Percentiles rank a stretch among this genome's conserved stretches.
Evolutionary conservation across 768 basidiomycete species (phyloP).

Genomic region (Suillus subluteus): DNA sequence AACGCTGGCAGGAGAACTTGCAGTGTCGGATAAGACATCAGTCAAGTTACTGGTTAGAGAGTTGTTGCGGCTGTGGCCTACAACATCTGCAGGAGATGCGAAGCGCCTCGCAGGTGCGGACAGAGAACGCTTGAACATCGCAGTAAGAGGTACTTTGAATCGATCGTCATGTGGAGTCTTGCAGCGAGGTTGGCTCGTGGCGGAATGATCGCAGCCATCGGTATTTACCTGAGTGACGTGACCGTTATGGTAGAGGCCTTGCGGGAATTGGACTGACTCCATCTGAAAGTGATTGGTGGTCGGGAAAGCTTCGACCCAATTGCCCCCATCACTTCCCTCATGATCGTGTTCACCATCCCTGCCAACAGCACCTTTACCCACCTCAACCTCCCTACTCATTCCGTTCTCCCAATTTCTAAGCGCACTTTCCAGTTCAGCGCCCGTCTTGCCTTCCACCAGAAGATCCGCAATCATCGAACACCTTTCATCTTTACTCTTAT

Average conservation of each 20-base stretch:
- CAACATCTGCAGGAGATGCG: constrained; percentile 14
- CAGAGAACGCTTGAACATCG: constrained; percentile 67
- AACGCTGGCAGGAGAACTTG: constrained; percentile 21
- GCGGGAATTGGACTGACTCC: constrained; percentile 5
- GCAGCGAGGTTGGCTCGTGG: constrained; percentile 25
- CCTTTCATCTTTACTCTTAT: constrained; percentile 50
- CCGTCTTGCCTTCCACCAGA: constrained; percentile 68
- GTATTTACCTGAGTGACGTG: constrained; percentile 2
- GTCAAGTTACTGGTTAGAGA: constrained; percentile 35
- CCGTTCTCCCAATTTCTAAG: constrained; percentile 52
- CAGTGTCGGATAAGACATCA: constrained; percentile 34
- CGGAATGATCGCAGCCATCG: constrained; percentile 11
- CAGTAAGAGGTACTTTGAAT: constrained; percentile 56
- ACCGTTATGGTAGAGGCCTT: not conserved
- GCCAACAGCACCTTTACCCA: constrained; percentile 15
- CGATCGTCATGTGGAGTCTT: constrained; percentile 36
- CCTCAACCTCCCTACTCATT: constrained; percentile 10
- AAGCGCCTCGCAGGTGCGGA: constrained; percentile 52
- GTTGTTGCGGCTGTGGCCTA: constrained; percentile 24
- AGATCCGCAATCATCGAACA: constrained; percentile 69
- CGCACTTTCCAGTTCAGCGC: constrained; percentile 61
- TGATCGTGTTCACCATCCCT: constrained; percentile 10
- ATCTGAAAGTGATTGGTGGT: constrained; percentile 15
- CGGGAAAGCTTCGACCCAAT: constrained; percentile 19
- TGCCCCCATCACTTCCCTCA: constrained; percentile 30